These are phyloP conservation scores for Chlamydomonas sp. DNA, from an alignment of 139 green algal species.

Conservation along the genomic window DNA sequence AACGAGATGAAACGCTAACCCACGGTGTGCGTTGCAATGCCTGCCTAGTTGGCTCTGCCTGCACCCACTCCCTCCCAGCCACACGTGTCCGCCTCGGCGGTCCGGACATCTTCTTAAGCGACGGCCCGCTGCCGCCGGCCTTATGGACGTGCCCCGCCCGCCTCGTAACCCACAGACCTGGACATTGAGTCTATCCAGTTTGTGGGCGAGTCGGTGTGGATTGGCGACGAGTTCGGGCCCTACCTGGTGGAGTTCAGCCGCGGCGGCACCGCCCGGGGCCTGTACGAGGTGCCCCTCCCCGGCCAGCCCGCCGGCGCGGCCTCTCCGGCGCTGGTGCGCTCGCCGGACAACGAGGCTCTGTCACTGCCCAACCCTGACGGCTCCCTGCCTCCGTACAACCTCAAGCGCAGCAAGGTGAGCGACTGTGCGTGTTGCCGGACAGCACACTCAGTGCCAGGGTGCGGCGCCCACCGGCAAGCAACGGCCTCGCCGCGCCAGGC, in stretches of 20 bases:
- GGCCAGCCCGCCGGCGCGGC: background rate
- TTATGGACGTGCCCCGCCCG: no score
- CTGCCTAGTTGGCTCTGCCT: no score
- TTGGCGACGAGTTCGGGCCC: conserved; percentile 17
- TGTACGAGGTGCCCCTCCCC: background rate
- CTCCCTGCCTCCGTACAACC: background rate
- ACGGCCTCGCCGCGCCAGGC: no score
- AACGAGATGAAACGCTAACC: no score
- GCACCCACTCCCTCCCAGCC: no score
- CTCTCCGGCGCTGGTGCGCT: background rate
- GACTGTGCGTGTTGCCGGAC: no score
- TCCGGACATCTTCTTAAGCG: no score
- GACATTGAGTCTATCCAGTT: conserved; percentile 14
- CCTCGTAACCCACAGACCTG: background rate
- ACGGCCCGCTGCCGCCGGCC: no score
- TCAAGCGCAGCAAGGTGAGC: background rate
- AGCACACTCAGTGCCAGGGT: no score
- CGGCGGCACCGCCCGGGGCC: background rate
- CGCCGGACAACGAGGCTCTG: background rate
- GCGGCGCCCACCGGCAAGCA: no score
- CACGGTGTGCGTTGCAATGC: no score
- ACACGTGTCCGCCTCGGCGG: no score
- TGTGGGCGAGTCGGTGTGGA: background rate
- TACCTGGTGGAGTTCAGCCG: background rate
- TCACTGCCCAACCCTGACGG: conserved; percentile 4